Evolutionary conservation across 2,329 filamentous ascomycete species (phyloP), one percentile per base, ranked within the genome.

Genomic region (Plenodomus biglobosus): DNA sequence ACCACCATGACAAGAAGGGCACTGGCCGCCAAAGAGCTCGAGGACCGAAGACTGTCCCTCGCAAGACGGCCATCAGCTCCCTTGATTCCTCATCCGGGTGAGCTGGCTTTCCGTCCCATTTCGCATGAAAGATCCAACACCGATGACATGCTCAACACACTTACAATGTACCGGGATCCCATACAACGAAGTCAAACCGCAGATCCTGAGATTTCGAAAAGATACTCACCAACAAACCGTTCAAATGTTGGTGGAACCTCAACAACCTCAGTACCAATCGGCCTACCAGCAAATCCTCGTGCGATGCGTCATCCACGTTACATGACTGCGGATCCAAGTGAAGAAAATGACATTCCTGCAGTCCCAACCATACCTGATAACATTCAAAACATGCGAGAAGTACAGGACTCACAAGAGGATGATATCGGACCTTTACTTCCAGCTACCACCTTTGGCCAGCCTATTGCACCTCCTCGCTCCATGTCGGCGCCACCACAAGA

Each of bases 201-300:
- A 1, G 85, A 87, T 51, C 82, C 84, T 1, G 78, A 73, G 3
- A 69, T 74, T 6, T 73, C 73, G 49, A 67, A 68, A 48, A 70
- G 68, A 37, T 71, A 74, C 46, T 64, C 64, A 11, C 67, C 68
- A 8, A 65, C 61, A 2, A 69, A 59, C 40, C 68, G 62, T 34
- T 60, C 64, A 15, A 63, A 61, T n/a, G 51, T 59, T 17, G 56
- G 58, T 7, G 72, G 72, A 15, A 75, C 74, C 2, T 73, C 76
- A 2, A 79, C 78, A 1, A 76, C 80, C 13, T 78, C 79, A 13
- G 75, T 75, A 1, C 79, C 82, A 5, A 80, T 92, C 42, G 92
- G 91, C 0, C 80, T 96, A n/a, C 91, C 92, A 13, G 90, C 91
- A 2, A 96, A 92, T 1, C 92, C 92, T 22, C 86, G 90, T 74